phyloP scores from a whole-genome alignment of 225 moss, liverwort and hornwort genomes.

The Pleurozium schreberi region DNA sequence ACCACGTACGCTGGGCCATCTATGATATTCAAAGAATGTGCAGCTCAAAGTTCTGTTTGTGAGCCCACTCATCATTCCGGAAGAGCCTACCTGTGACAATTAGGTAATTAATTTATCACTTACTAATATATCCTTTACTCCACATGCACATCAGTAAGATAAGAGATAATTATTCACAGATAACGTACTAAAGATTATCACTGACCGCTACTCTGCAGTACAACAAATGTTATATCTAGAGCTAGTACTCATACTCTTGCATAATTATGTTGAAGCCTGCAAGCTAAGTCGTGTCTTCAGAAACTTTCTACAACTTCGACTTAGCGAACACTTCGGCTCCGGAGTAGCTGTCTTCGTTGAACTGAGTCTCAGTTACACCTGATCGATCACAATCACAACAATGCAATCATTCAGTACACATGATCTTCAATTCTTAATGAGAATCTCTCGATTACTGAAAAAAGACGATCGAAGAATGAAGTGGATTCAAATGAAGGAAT shows the following conservation, averaged over 20 bases:
- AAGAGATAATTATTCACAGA: neutral
- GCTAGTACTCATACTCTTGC: neutral
- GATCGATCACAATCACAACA: neutral
- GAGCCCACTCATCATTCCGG: neutral
- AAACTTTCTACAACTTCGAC: constrained; percentile 6
- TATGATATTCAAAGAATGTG: neutral
- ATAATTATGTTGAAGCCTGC: neutral
- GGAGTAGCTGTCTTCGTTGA: neutral
- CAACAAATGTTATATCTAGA: neutral
- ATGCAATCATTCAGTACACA: neutral
- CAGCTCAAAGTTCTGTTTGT: neutral
- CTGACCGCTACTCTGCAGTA: neutral
- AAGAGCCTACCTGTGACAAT: neutral
- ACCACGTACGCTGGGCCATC: constrained; percentile 55
- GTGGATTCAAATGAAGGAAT: no score
- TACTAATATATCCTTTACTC: neutral
- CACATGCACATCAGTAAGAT: neutral
- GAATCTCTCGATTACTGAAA: neutral
- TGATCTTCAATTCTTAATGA: no score
- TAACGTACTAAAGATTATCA: neutral
- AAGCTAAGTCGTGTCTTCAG: neutral
- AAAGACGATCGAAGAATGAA: neutral
- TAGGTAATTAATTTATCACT: neutral
- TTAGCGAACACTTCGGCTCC: constrained; percentile 2
- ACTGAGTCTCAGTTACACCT: constrained; percentile 21